Conservation (phyloP, 805 yeast genomes). For the Lipomyces japonicus region DNA sequence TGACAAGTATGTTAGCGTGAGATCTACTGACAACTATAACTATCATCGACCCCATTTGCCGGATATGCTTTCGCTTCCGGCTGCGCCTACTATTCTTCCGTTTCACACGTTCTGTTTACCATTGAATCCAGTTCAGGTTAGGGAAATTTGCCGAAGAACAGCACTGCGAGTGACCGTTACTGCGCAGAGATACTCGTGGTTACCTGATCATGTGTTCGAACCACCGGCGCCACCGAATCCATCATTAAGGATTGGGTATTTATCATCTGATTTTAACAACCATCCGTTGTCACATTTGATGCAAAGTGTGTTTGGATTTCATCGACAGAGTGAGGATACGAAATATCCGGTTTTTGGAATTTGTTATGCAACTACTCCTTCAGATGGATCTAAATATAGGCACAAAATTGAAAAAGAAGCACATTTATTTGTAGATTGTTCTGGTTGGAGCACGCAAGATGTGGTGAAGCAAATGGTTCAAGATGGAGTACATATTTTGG, state of each 20-base stretch:
- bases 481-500: slow-evolving; percentile 37
- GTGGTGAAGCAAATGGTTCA: slow-evolving; percentile 31
- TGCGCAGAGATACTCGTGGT: slow-evolving; percentile 32
- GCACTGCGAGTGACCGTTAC: slow-evolving; percentile 33
- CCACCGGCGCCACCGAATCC: slow-evolving; percentile 35
- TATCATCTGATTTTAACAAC: slow-evolving; percentile 37
- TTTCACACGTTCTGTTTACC: slow-evolving; percentile 39
- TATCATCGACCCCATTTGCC: slow-evolving; percentile 32
- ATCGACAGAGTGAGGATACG: slow-evolving; percentile 23
- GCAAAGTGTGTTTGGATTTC: slow-evolving; percentile 38
- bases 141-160: slow-evolving; percentile 31
- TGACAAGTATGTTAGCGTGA: slow-evolving; percentile 22
- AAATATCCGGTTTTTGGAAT: slow-evolving; percentile 28
- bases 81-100: slow-evolving; percentile 35
- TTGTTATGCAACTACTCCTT: slow-evolving; percentile 35
- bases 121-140: slow-evolving; percentile 29
- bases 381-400: slow-evolving; percentile 34
- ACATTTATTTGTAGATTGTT: slow-evolving; percentile 31
- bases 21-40: background rate
- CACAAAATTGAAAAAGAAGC: slow-evolving; percentile 32
- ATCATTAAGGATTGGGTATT: slow-evolving; percentile 35
- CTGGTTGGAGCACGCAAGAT: slow-evolving; percentile 30
- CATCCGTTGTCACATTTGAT: slow-evolving; percentile 39
- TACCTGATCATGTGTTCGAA: slow-evolving; percentile 32
- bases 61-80: slow-evolving; percentile 30